Conservation (phyloP, 2,329 filamentous ascomycete species). For the Fusarium subtropicale region DNA sequence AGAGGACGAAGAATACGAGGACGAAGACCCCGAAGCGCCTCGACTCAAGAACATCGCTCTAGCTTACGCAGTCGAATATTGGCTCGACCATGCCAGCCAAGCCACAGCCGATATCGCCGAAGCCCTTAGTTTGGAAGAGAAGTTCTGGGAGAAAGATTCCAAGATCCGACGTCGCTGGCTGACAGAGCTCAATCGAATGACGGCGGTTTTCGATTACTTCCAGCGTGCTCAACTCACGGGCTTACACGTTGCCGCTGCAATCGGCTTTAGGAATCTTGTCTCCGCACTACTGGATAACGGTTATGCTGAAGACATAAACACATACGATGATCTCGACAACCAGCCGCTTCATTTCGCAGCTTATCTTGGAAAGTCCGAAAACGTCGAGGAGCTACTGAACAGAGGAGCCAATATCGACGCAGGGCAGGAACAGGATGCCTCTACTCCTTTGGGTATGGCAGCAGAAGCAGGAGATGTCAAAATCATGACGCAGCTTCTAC, state of each 20-base stretch:
- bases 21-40: constrained; percentile 47
- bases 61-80: constrained; percentile 55
- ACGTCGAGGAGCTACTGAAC: constrained; percentile 30
- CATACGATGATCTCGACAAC: constrained; percentile 44
- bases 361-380: constrained; percentile 13
- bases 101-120: constrained; percentile 58
- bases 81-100: constrained; percentile 56
- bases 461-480: constrained; percentile 54
- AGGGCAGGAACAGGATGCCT: constrained; percentile 47
- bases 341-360: constrained; percentile 33
- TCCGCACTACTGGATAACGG: constrained; percentile 54
- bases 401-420: constrained; percentile 40
- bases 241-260: constrained; percentile 53
- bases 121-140: constrained; percentile 52
- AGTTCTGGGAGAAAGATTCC: constrained; percentile 55
- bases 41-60: constrained; percentile 45
- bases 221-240: constrained; percentile 49
- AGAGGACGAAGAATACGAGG: constrained; percentile 11
- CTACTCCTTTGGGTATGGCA: constrained; percentile 56
- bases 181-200: constrained; percentile 50
- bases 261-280: constrained; percentile 56
- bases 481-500: constrained; percentile 55
- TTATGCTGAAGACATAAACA: constrained; percentile 51
- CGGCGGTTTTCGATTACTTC: constrained; percentile 48
- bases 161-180: constrained; percentile 55